Evolutionary conservation across 345 rosid species (phyloP).

Genomic region (Gossypium thurberi): DNA sequence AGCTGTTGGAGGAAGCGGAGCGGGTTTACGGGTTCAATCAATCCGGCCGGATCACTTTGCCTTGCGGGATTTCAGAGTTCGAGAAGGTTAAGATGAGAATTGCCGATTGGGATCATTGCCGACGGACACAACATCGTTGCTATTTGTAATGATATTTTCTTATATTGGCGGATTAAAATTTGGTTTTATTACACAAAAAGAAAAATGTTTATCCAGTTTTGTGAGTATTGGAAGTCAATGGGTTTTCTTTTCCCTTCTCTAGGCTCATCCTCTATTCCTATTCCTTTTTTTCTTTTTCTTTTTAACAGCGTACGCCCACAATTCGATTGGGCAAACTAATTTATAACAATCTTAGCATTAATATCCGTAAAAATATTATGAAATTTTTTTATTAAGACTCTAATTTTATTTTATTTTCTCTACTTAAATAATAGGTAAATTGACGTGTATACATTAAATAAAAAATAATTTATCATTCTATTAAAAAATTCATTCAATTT

Average conservation of each 20-base stretch:
- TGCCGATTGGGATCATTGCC: constrained; percentile 45
- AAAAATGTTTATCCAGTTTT: not conserved
- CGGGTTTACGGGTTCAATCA: constrained; percentile 63
- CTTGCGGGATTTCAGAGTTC: constrained; percentile 67
- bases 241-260: not conserved
- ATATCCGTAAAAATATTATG: too few relatives aligned
- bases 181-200: not conserved
- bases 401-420: too few relatives aligned
- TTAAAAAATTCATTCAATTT: too few relatives aligned
- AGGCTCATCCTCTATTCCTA: too few relatives aligned
- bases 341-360: too few relatives aligned
- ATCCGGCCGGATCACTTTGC: constrained; percentile 69
- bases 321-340: too few relatives aligned
- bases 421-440: too few relatives aligned
- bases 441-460: too few relatives aligned
- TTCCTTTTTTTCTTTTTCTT: too few relatives aligned
- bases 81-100: constrained; percentile 73
- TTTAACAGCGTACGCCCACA: too few relatives aligned
- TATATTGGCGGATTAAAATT: not conserved
- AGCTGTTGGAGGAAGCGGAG: constrained; percentile 65
- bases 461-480: too few relatives aligned
- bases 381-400: too few relatives aligned
- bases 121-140: constrained; percentile 7
- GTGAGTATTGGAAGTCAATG: not conserved
- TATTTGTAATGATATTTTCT: not conserved